These are phyloP conservation scores for Microthlaspi erraticum DNA, from an alignment of 345 rosid genomes.

Conservation along the genomic window DNA sequence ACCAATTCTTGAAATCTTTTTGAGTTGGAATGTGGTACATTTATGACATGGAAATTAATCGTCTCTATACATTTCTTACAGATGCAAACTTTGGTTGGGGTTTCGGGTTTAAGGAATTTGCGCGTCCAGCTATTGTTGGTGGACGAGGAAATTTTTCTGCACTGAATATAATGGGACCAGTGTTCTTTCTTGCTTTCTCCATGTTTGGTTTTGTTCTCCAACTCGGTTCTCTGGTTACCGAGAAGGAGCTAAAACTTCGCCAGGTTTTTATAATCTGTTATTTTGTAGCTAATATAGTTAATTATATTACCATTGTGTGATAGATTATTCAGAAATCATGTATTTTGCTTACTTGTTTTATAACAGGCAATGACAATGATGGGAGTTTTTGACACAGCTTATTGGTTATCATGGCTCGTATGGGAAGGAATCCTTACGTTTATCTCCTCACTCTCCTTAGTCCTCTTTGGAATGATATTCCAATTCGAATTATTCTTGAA, in stretches of 20 bases:
- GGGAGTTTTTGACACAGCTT: constrained; percentile 87
- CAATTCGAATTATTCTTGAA: constrained; percentile 84
- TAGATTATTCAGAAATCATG: constrained; percentile 52
- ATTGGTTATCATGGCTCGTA: constrained; percentile 86
- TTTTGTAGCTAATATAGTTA: constrained; percentile 21
- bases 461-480: constrained; percentile 93
- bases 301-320: constrained; percentile 72
- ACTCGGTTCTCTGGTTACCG: constrained; percentile 66
- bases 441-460: constrained; percentile 72
- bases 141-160: constrained; percentile 34
- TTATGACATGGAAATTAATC: constrained; percentile 16
- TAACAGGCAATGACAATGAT: constrained; percentile 84
- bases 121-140: constrained; percentile 61
- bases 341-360: constrained; percentile 53
- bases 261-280: constrained; percentile 54
- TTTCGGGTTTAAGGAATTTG: constrained; percentile 75
- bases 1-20: constrained; percentile 18
- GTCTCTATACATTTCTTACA: constrained; percentile 38
- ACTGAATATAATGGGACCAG: constrained; percentile 59
- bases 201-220: constrained; percentile 91
- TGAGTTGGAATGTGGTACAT: background rate
- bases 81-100: constrained; percentile 74
- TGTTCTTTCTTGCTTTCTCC: constrained; percentile 87
- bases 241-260: constrained; percentile 96
- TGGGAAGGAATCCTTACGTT: constrained; percentile 80